These are phyloP conservation scores for Bassia scoparia DNA, from an alignment of 148 eudicot species.

Conservation along the genomic window DNA sequence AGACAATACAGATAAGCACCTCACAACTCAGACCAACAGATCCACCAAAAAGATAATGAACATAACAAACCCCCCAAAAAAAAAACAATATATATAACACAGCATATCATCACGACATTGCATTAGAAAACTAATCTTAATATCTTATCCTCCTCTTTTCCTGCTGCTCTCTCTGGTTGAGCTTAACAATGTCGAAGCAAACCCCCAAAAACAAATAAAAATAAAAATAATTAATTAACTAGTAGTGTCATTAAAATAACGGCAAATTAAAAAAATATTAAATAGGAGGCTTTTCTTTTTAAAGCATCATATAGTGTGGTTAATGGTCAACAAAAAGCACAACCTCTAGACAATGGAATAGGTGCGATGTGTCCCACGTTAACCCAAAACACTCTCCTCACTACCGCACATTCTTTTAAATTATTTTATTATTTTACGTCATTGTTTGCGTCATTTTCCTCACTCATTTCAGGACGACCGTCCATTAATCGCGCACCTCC, in stretches of 20 bases:
- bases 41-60: too few species aligned
- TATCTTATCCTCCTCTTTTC: slow-evolving; percentile 17
- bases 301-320: slow-evolving; percentile 30
- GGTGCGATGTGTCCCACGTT: slow-evolving; percentile 28
- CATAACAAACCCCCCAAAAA: too few species aligned
- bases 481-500: background rate
- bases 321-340: slow-evolving; percentile 41
- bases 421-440: slow-evolving; percentile 17
- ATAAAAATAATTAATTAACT: background rate
- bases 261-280: background rate
- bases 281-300: slow-evolving; percentile 2
- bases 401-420: background rate
- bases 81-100: background rate
- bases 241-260: background rate
- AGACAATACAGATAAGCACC: too few species aligned
- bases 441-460: slow-evolving; percentile 27
- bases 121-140: slow-evolving; percentile 16
- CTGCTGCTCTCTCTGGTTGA: slow-evolving; percentile 26
- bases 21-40: too few species aligned
- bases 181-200: slow-evolving; percentile 19
- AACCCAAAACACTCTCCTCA: slow-evolving; percentile 21
- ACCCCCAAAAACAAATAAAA: background rate
- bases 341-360: too few species aligned
- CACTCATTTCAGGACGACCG: slow-evolving; percentile 8
- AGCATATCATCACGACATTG: background rate